Base-by-base conservation (phyloP, 139 green algal species). In the Volvox africanus region DNA sequence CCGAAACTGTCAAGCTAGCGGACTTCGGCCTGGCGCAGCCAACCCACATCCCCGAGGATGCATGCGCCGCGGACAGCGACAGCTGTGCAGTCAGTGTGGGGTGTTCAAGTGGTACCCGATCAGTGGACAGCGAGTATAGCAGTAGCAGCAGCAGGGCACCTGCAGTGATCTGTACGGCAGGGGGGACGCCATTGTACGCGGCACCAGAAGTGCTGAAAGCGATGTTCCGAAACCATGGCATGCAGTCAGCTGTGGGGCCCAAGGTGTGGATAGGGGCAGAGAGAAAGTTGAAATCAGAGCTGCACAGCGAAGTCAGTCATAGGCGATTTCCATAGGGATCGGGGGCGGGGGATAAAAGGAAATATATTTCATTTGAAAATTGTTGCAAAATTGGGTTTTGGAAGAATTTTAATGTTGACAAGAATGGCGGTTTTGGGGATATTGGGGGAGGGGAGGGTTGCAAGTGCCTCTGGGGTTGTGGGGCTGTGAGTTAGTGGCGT, bases 141-240 rank as follows among this genome's bases (percentile, higher is more conserved):
- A 55, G 44, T 83, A 69, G 61, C 82, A 79, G 24, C 11, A 62
- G 67, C 83, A 21, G n/a, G 17, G 21, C 55, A 24, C 28, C 76
- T 55, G 62, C 86, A 22, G 82, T 73, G 18, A 87, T 89, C 44
- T 44, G 30, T 20, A 73, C n/a, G 32, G 94, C 93, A 0, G 93
- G 91, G 0, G 94, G 94, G 37, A 96, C 94, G 75, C 90, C 93
- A 26, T 85, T 94, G 61, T 96, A 96, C 73, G 85, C 93, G 26
- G 92, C 94, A 50, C 94, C 94, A 9, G 94, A 96, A 89, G 91
- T 96, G 50, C 88, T 96, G 80, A 21, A 36, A 1, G 92, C 91
- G 1, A 89, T 94, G 81, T 95, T 96, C 71, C 78, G 86, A 1
- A 92, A 91, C 75, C 82, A 86, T 67, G 78, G 87, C 0, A 80